Evolutionary conservation across 1,284 basidiomycete species (phyloP), one percentile per base, ranked within the genome.

Genomic region (Ganoderma lingzhi): DNA sequence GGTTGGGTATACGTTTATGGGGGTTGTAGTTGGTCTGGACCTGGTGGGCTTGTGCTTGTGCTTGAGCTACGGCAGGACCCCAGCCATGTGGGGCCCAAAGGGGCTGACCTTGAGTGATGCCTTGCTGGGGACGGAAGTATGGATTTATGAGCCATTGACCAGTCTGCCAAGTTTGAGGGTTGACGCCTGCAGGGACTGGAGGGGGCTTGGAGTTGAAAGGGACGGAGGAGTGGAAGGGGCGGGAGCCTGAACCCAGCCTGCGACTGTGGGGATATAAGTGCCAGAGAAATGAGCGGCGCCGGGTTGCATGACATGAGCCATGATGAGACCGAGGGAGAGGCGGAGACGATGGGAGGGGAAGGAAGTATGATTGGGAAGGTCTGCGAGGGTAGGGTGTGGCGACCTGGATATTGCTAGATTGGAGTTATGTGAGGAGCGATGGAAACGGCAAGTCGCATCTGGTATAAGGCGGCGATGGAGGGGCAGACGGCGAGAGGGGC

Each of bases 1-100:
- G 84, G 63, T 85, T 87, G 10, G 86, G 84, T 19, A 82, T 75
- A 41, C 88, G 86, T 75, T 91, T 92, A 80, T 87, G 88, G 0
- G 91, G 91, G 70, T 90, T 89, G 71, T 79, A 86, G 51, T 79
- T 79, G 75, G 6, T 17, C 61, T 62, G 61, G 10, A 15, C 28
- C 30, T 51, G 48, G 48, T 51, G 48, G 19, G 58, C 58, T 39
- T n/a, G 35, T 1, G 58, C 37, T 17, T 62, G 61, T 17, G 44
- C 77, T 65, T 69, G 71, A 6, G 71, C 73, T 14, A 70, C 64
- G 19, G 75, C 64, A 39, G 67, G 61, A 10, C 71, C 72, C 78
- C 76, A 81, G 66, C 74, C 73, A 70, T 79, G 80, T 19, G 77
- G 79, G 41, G 76, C 76, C 75, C 77, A 79, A 37, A 74, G 71